Evolutionary conservation across 495 filamentous ascomycete genomes (phyloP).

Genomic region (Neohortaea acidophila): DNA sequence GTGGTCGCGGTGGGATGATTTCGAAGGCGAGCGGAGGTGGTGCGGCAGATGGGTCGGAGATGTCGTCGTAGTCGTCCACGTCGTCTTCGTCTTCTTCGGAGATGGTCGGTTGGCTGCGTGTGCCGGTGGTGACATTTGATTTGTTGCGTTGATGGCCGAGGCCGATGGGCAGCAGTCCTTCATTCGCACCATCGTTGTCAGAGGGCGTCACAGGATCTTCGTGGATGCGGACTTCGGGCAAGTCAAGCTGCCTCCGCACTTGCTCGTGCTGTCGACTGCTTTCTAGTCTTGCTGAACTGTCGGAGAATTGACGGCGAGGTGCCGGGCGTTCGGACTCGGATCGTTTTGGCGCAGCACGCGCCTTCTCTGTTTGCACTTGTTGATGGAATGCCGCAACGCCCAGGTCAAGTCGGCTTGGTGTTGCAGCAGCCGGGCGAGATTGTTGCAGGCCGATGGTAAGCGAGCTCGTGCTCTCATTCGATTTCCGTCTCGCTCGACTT

Average conservation of each 20-base stretch:
- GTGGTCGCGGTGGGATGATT: slow-evolving; percentile 41
- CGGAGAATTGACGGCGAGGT: slow-evolving; percentile 10
- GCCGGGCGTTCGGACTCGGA: slow-evolving; percentile 26
- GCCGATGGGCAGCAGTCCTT: too few species aligned
- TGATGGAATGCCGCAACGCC: slow-evolving; percentile 28
- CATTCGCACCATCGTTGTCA: too few species aligned
- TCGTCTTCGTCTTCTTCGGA: slow-evolving; percentile 38
- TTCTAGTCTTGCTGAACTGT: slow-evolving; percentile 7
- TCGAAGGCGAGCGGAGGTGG: slow-evolving; percentile 72
- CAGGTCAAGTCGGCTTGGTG: slow-evolving; percentile 24
- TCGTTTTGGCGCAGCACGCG: slow-evolving; percentile 22
- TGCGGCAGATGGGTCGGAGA: slow-evolving; percentile 44
- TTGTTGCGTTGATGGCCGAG: background rate
- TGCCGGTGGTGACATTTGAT: slow-evolving; percentile 5
- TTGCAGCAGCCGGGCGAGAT: slow-evolving; percentile 22
- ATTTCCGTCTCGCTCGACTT: slow-evolving; percentile 5
- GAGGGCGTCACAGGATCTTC: slow-evolving; percentile 13
- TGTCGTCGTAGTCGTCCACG: slow-evolving; percentile 52
- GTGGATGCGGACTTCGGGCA: slow-evolving; percentile 8
- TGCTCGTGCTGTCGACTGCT: slow-evolving; percentile 18
- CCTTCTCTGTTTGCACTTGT: slow-evolving; percentile 13
- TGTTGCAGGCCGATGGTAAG: slow-evolving; percentile 20
- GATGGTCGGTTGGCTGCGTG: background rate
- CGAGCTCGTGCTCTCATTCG: slow-evolving; percentile 7
- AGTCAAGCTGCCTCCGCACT: background rate